A percentile compares a stretch with the other conserved stretches of the same genome.
Evolutionary conservation across 306 rosid species (phyloP).

Genomic region (Glycine tomentella): DNA sequence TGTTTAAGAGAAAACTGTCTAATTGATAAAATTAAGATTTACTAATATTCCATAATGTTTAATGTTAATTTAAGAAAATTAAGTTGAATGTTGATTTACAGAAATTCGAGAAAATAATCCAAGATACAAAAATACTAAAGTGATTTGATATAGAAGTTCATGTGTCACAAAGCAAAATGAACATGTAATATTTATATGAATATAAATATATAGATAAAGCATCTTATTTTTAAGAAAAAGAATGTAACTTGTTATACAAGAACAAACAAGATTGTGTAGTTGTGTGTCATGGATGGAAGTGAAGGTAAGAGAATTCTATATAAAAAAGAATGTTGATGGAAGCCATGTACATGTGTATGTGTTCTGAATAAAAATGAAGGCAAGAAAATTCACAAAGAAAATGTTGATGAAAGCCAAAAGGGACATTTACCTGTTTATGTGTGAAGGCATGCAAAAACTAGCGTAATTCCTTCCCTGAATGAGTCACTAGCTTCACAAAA

Average conservation of each 20-base stretch:
- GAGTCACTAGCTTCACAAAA: conserved; percentile 1
- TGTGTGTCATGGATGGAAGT: too few species aligned
- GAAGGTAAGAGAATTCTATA: too few species aligned
- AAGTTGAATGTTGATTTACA: background rate
- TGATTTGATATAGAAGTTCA: background rate
- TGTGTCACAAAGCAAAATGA: too few species aligned
- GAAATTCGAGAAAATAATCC: background rate
- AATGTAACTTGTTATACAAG: background rate
- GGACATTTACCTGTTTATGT: conserved; percentile 23
- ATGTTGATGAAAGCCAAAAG: background rate
- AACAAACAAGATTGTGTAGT: background rate
- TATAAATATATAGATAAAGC: too few species aligned
- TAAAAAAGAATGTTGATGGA: too few species aligned
- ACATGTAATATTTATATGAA: background rate
- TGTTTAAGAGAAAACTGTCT: background rate
- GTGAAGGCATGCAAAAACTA: conserved; percentile 30
- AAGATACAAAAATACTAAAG: background rate
- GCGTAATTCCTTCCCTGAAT: background rate
- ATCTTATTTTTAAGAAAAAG: background rate
- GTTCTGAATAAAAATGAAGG: background rate
- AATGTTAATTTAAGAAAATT: background rate
- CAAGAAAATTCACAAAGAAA: background rate
- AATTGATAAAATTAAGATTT: background rate
- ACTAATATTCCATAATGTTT: background rate
- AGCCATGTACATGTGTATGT: background rate